Percentiles rank a stretch among this genome's conserved stretches.
Evolutionary conservation across 2,329 filamentous ascomycete species (phyloP).

Genomic region (Cercospora sp.): DNA sequence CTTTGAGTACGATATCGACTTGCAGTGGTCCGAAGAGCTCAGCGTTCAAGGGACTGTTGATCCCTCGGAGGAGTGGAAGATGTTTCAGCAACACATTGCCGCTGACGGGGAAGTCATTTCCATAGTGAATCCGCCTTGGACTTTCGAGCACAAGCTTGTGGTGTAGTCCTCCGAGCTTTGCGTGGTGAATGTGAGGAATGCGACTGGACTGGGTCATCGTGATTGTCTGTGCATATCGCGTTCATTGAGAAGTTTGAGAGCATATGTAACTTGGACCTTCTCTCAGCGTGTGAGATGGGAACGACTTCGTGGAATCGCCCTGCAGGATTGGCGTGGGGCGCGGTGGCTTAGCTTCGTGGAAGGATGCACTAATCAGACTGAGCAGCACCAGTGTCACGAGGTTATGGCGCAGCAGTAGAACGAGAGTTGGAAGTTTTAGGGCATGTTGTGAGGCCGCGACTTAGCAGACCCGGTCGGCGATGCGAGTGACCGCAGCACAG

Average conservation of each 20-base stretch:
- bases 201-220: not conserved
- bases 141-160: constrained; percentile 15
- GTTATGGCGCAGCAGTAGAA: not conserved
- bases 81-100: constrained; percentile 18
- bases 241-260: not conserved
- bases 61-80: constrained; percentile 4
- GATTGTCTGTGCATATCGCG: not conserved
- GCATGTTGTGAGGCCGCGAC: not conserved
- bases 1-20: constrained; percentile 13
- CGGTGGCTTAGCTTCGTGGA: not conserved
- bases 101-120: constrained; percentile 16
- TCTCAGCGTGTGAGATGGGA: not conserved
- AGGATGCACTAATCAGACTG: not conserved
- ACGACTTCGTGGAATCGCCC: not conserved
- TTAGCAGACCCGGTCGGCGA: not conserved
- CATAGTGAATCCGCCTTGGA: constrained; percentile 21
- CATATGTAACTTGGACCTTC: not conserved
- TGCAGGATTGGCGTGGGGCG: not conserved
- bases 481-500: not conserved
- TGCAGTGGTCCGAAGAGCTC: constrained; percentile 21
- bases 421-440: not conserved
- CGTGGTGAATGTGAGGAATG: not conserved
- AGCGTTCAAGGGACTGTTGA: constrained; percentile 3
- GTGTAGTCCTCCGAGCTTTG: constrained; percentile 16
- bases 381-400: not conserved